phyloP scores from a whole-genome alignment of 2,329 filamentous ascomycete species.

The Trichoderma atrobrunneum region DNA sequence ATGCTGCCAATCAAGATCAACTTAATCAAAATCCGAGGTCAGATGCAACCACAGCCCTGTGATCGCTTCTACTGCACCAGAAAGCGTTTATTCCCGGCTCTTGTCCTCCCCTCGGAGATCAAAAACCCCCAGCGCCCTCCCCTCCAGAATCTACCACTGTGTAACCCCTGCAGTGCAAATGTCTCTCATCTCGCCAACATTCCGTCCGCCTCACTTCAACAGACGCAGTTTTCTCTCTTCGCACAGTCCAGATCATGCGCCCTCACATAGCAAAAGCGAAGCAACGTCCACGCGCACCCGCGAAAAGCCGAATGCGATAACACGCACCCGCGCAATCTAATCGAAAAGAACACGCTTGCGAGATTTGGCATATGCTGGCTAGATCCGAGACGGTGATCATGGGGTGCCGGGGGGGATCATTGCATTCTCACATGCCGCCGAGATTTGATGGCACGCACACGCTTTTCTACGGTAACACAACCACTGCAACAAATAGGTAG shows the following conservation, averaged over 20 bases:
- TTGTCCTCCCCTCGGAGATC: neutral
- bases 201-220: neutral
- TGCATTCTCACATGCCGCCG: neutral
- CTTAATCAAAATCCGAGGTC: neutral
- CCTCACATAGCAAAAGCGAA: neutral
- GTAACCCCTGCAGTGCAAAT: neutral
- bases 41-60: neutral
- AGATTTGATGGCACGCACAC: neutral
- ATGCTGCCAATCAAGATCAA: too few relatives aligned
- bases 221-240: neutral
- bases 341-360: neutral
- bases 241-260: conserved; percentile 3
- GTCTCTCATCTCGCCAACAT: neutral
- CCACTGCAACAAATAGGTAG: neutral
- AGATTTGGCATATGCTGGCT: neutral
- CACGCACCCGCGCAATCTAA: neutral
- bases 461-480: neutral
- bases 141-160: neutral
- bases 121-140: neutral
- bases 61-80: neutral
- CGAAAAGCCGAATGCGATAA: neutral
- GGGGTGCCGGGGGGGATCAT: neutral
- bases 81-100: neutral
- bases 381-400: neutral
- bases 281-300: neutral